Evolutionary conservation across 371 early-diverging fungal species (phyloP).

Genomic region (Quaeritorhiza haematococci): DNA sequence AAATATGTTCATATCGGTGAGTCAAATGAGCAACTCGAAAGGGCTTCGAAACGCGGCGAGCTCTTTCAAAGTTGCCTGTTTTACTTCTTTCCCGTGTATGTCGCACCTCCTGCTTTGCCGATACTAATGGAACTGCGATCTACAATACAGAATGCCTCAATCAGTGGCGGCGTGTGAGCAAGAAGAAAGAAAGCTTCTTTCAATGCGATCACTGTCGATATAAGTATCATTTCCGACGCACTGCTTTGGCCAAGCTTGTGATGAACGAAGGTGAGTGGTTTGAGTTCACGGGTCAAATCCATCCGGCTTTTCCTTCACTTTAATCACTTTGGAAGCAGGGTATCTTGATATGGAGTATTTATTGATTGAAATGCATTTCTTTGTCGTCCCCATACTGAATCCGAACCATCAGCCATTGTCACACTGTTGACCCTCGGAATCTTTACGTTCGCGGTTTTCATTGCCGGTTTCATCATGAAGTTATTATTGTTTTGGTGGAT

Average conservation of each 20-base stretch:
- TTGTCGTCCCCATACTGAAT: background rate
- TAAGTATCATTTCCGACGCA: constrained; percentile 22
- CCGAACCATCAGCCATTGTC: constrained; percentile 12
- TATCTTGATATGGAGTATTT: background rate
- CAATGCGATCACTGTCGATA: constrained; percentile 34
- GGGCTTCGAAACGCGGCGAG: no score
- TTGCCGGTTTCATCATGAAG: constrained; percentile 23
- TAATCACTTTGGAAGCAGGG: background rate
- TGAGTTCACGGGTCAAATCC: background rate
- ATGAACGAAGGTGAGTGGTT: constrained; percentile 20
- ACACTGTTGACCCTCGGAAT: constrained; percentile 18
- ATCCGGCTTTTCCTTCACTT: no score
- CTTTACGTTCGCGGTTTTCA: constrained; percentile 12
- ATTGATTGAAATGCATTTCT: no score
- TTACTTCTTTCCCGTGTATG: no score
- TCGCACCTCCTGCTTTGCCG: no score
- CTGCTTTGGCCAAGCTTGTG: constrained; percentile 21
- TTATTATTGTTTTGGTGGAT: constrained; percentile 9
- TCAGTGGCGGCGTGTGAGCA: constrained; percentile 19
- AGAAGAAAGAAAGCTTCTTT: constrained; percentile 18
- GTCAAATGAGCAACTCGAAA: no score
- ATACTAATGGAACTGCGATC: background rate
- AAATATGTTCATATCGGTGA: background rate
- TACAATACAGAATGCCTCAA: constrained; percentile 18
- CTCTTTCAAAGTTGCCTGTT: no score